Evolutionary conservation across 495 filamentous ascomycete genomes (phyloP).

Genomic region (Emericellopsis terricola): DNA sequence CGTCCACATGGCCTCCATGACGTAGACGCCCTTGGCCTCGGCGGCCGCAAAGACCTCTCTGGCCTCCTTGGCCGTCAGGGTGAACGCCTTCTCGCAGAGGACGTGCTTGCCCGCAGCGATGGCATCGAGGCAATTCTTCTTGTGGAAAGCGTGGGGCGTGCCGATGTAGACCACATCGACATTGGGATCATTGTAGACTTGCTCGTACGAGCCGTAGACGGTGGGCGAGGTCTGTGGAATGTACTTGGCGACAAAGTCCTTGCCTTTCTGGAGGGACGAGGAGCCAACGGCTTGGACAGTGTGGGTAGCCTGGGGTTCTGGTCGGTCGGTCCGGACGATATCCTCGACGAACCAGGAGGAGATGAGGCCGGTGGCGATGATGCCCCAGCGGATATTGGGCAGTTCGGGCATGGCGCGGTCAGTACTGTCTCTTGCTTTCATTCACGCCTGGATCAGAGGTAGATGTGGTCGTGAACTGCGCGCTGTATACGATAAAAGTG

Average conservation of each 20-base stretch:
- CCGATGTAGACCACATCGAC: conserved; percentile 28
- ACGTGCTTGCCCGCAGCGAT: conserved; percentile 30
- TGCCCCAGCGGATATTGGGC: no score
- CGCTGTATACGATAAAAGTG: no score
- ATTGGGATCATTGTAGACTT: conserved; percentile 26
- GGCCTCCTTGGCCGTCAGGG: conserved; percentile 17
- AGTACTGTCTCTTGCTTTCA: no score
- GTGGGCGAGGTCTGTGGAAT: conserved; percentile 20
- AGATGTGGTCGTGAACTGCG: no score
- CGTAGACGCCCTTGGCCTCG: conserved; percentile 19
- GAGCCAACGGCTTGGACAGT: conserved; percentile 48
- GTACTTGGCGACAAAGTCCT: conserved; percentile 33
- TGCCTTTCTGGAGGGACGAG: conserved; percentile 38
- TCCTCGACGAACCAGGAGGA: conserved; percentile 40
- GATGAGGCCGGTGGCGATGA: no score
- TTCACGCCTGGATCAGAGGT: no score
- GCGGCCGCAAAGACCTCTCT: conserved; percentile 21
- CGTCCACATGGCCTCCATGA: conserved; percentile 49
- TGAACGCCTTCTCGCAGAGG: conserved; percentile 26
- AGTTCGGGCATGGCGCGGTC: no score
- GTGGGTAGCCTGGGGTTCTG: conserved; percentile 41
- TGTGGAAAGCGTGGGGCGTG: conserved; percentile 25
- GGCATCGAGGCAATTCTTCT: conserved; percentile 20
- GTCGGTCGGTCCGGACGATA: conserved; percentile 42
- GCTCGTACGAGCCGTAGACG: conserved; percentile 48